phyloP scores from a whole-genome alignment of 345 rosid species.

The Eucalyptus marginata region DNA sequence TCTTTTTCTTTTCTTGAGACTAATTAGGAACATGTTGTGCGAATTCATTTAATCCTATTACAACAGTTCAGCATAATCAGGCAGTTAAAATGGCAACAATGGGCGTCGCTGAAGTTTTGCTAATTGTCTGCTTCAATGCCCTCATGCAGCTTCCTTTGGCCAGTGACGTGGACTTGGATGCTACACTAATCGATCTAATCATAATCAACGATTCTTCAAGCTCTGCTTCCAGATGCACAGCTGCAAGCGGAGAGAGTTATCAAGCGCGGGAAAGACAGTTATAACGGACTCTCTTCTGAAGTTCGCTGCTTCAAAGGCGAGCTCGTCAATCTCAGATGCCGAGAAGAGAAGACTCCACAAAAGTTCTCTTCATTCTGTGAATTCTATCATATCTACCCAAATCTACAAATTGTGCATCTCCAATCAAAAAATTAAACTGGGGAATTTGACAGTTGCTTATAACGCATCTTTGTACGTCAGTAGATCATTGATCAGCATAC shows the following conservation, averaged over 20 bases:
- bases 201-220: conserved; percentile 72
- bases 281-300: conserved; percentile 4
- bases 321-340: conserved; percentile 6
- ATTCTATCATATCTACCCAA: no score
- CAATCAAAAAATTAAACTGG: no score
- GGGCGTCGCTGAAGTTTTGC: neutral
- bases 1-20: neutral
- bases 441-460: neutral
- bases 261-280: conserved; percentile 18
- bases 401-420: no score
- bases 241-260: conserved; percentile 49
- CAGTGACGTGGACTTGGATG: conserved; percentile 40
- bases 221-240: conserved; percentile 75
- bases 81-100: neutral
- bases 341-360: conserved; percentile 16
- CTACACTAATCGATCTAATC: conserved; percentile 36
- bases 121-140: neutral
- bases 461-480: no score
- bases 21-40: neutral
- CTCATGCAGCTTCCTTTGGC: conserved; percentile 69
- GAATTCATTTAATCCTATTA: neutral
- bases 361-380: no score
- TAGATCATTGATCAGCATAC: no score
- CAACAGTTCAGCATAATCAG: neutral
- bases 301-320: conserved; percentile 52